Evolutionary conservation across 805 yeast species (phyloP), one percentile per base, ranked within the genome.

Genomic region (Metschnikowia aberdeeniae): DNA sequence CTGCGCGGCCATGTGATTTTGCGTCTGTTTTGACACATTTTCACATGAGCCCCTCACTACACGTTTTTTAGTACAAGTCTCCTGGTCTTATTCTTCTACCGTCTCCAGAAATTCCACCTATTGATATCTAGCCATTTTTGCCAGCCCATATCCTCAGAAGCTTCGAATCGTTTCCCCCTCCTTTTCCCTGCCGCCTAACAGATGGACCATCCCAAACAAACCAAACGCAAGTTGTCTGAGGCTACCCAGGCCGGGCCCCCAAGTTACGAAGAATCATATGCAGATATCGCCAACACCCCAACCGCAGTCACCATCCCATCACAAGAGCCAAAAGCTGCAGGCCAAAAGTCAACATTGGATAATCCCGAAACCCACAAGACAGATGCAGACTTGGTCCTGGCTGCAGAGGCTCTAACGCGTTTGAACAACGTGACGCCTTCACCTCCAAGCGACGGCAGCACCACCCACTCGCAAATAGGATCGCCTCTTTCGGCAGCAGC

Each of bases 401-500:
- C 74, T 0, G 76, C 76, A 9, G 72, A 70, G 44, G 73, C 70
- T 1, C 60, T 72, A 37, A 64, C 76, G 6, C 63, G 63, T 45
- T 61, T 71, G 36, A 68, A 64, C 27, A 53, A 50, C 33, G 44
- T 51, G 8, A 54, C 54, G 1, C 49, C 63, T 5, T 58, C 66
- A 8, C 54, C 61, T 1, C 45, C 57, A 8, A 34, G 42, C 22
- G 51, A 44, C 31, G 43, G 27, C 7, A 32, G 44, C 28, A 29
- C 43, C 24, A 20, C 27, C 39, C 30, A 48, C 9, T 46, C 52
- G 40, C 40, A 47, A 29, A 32, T 50, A 35, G 36, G 43, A 24
- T 46, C 55, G 13, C 57, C 58, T 31, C 34, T 47, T 17, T 46
- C 52, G 12, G 34, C 50, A 17, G 36, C 45, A 7, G 39, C 56